Evolutionary conservation across 2,329 filamentous ascomycete species (phyloP).

Genomic region (Teratosphaeria epicoccoides): DNA sequence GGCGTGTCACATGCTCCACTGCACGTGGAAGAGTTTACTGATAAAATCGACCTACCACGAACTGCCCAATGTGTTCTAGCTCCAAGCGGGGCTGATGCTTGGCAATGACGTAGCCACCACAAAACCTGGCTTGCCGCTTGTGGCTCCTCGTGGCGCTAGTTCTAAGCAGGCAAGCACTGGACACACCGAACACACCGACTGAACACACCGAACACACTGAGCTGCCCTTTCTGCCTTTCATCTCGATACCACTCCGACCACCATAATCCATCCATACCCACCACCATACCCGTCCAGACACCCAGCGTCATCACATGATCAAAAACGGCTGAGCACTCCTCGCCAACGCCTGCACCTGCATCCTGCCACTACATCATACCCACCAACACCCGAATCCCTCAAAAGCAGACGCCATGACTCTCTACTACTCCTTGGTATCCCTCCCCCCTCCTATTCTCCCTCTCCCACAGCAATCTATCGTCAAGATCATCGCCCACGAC

Average conservation of each 20-base stretch:
- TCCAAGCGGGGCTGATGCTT: too few relatives aligned
- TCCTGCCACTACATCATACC: conserved; percentile 1
- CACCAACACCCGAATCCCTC: background rate
- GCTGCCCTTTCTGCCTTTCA: too few relatives aligned
- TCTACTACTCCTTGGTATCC: conserved; percentile 54
- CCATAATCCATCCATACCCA: too few relatives aligned
- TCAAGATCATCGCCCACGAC: background rate
- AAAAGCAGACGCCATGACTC: conserved; percentile 47
- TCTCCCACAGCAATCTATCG: background rate
- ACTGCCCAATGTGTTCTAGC: too few relatives aligned
- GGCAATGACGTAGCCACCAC: background rate
- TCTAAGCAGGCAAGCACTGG: background rate
- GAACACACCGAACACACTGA: background rate
- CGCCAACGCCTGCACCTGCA: background rate
- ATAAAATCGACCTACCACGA: too few relatives aligned
- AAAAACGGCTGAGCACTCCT: background rate
- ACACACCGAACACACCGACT: background rate
- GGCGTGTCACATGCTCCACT: background rate
- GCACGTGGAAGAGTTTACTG: too few relatives aligned
- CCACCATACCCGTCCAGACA: background rate
- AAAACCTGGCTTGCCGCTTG: background rate
- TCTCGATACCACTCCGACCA: too few relatives aligned
- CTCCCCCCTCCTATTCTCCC: conserved; percentile 4
- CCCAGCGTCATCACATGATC: background rate
- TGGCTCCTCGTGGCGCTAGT: too few relatives aligned